Evolutionary conservation across 2,329 filamentous ascomycete genomes (phyloP).

Genomic region (Cryphonectria radicalis): DNA sequence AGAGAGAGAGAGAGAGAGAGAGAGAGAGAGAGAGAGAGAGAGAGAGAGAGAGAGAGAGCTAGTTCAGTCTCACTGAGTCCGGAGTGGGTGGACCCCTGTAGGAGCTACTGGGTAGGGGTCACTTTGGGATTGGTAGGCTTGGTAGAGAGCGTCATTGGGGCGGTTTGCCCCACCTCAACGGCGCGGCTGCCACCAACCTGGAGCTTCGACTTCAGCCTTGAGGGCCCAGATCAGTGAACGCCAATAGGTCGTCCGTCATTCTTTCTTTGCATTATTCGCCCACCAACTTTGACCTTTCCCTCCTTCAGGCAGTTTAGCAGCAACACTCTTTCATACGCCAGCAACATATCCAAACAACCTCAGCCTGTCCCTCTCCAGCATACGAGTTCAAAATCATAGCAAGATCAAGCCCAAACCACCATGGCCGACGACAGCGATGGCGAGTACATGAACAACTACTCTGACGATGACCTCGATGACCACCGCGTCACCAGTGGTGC

Average conservation of each 20-base stretch:
- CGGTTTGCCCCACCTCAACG: neutral
- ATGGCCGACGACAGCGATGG: constrained; percentile 70
- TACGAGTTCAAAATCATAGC: constrained; percentile 4
- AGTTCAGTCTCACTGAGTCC: neutral
- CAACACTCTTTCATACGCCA: neutral
- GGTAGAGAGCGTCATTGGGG: neutral
- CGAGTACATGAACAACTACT: constrained; percentile 68
- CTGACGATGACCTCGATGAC: constrained; percentile 66
- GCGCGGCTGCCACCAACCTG: constrained; percentile 8
- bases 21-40: no score
- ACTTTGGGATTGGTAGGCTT: neutral
- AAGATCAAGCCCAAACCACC: constrained; percentile 8
- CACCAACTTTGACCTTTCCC: neutral
- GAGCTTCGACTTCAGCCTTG: constrained; percentile 6
- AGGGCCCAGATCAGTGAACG: neutral
- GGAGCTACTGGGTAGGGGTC: neutral
- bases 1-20: no score
- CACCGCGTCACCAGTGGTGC: constrained; percentile 49
- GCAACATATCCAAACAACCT: neutral
- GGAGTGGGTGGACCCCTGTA: neutral
- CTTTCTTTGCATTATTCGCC: neutral
- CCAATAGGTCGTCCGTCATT: neutral
- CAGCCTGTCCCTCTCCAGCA: neutral
- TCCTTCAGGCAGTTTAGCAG: neutral
- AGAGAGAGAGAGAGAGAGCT: neutral